Conservation (phyloP, 2,329 filamentous ascomycete genomes). For the Amphichorda felina region DNA sequence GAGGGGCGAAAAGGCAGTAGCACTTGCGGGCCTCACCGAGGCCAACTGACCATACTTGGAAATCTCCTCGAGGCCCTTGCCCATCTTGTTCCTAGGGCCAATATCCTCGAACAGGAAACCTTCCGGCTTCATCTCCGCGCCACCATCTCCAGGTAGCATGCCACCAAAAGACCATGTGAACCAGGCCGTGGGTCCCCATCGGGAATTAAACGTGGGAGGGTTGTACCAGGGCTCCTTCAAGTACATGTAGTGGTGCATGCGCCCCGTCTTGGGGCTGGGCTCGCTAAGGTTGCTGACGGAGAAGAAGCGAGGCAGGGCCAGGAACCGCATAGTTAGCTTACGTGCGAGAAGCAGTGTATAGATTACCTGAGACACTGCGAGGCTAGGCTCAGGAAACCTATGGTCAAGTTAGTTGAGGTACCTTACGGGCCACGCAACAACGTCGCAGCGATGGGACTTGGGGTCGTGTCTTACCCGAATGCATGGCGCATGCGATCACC, state of each 20-base stretch:
- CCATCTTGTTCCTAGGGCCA: constrained; percentile 44
- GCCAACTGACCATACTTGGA: constrained; percentile 11
- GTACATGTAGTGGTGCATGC: constrained; percentile 37
- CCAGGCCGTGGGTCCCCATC: constrained; percentile 48
- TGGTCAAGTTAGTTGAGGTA: background rate
- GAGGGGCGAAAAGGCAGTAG: background rate
- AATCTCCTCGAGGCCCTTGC: constrained; percentile 37
- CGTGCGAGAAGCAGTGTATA: constrained; percentile 37
- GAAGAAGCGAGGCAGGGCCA: constrained; percentile 45
- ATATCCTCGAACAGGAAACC: constrained; percentile 47
- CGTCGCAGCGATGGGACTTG: too few relatives aligned
- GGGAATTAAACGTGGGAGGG: constrained; percentile 44
- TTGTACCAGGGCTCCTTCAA: constrained; percentile 56
- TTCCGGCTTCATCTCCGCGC: constrained; percentile 25
- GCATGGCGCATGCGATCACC: constrained; percentile 50
- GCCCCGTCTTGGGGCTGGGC: constrained; percentile 39
- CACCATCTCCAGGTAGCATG: constrained; percentile 30
- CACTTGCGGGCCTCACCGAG: background rate
- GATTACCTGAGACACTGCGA: constrained; percentile 24
- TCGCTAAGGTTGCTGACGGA: constrained; percentile 26
- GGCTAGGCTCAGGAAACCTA: constrained; percentile 31
- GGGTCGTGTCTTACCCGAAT: constrained; percentile 49
- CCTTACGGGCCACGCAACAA: too few relatives aligned
- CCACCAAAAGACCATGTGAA: constrained; percentile 29
- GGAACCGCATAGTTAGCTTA: constrained; percentile 41